Evolutionary conservation across 495 filamentous ascomycete genomes (phyloP).

Genomic region (Umbilicaria muhlenbergii): DNA sequence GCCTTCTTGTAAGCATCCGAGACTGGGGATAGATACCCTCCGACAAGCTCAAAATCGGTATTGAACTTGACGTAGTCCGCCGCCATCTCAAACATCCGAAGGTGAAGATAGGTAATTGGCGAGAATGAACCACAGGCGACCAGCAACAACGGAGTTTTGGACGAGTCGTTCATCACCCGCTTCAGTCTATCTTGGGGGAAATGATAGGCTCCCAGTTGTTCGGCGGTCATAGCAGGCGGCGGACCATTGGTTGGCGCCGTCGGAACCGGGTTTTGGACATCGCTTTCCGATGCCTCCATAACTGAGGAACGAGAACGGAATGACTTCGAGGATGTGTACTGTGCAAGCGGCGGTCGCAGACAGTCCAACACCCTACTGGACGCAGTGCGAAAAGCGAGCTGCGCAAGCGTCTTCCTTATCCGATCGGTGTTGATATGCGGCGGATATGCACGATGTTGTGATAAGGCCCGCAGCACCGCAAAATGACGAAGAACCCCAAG

Average conservation of each 20-base stretch:
- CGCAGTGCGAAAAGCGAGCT: too few relatives aligned
- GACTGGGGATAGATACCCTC: slow-evolving; percentile 66
- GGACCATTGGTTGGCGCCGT: slow-evolving; percentile 2
- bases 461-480: too few relatives aligned
- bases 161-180: slow-evolving; percentile 45
- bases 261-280: slow-evolving; percentile 15
- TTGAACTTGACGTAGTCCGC: slow-evolving; percentile 66
- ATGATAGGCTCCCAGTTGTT: slow-evolving; percentile 37
- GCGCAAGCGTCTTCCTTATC: too few relatives aligned
- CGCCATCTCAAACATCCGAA: slow-evolving; percentile 92
- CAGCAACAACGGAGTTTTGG: slow-evolving; percentile 66
- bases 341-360: too few relatives aligned
- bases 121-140: slow-evolving; percentile 87
- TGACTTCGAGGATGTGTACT: too few relatives aligned
- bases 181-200: slow-evolving; percentile 60
- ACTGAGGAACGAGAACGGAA: not conserved
- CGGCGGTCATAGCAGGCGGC: slow-evolving; percentile 9
- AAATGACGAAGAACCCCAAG: too few relatives aligned
- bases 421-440: too few relatives aligned
- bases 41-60: slow-evolving; percentile 73
- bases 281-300: slow-evolving; percentile 17
- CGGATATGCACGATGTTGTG: too few relatives aligned
- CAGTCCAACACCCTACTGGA: too few relatives aligned
- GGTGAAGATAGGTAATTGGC: slow-evolving; percentile 73
- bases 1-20: slow-evolving; percentile 85